Evolutionary conservation across 1,139 yeast genomes (phyloP), one percentile per base, ranked within the genome.

Genomic region (Candida sojae): DNA sequence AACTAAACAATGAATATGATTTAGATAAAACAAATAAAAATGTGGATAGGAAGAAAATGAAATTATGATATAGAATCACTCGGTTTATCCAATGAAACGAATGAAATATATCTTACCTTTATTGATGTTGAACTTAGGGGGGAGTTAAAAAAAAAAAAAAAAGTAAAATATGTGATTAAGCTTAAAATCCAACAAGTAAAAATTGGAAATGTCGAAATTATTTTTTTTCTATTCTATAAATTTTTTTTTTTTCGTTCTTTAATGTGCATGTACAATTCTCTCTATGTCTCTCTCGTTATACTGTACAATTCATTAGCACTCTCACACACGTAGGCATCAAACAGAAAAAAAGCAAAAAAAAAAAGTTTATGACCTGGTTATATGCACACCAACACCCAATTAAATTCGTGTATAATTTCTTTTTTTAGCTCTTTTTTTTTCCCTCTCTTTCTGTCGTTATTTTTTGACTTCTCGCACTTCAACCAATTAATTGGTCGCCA

Each of bases 151-250:
- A 33, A 12, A 17, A 32, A 32, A 32, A 8, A 17, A 6, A 17
- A 33, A 36, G 30, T n/a, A 36, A 36, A 36, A 36, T 36, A 36
- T n/a, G 39, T 36, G 39, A 36, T 36, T 36, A 36, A 36, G 39
- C 30, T 36, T 36, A 36, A 36, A 35, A 17, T 17, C 39, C 39
- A 35, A 35, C 39, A 35, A 35, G 21, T 10, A 17, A 17, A 25
- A 36, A 36, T 17, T 36, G 39, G 31, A 36, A 36, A 36, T 36
- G 30, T 36, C 39, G 39, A 36, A 36, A 36, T 25, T 23, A 17
- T 17, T 26, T 29, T 36, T 36, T 33, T 36, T 25, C 39, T 36
- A 31, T 36, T 21, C 39, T 26, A 12, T 25, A 6, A 25, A 10
- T 36, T 17, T 11, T 7, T 25, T 17, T 23, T 25, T 21, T 36